Evolutionary conservation across 2,329 filamentous ascomycete genomes (phyloP).

Genomic region (Chrysoporthe puriensis): DNA sequence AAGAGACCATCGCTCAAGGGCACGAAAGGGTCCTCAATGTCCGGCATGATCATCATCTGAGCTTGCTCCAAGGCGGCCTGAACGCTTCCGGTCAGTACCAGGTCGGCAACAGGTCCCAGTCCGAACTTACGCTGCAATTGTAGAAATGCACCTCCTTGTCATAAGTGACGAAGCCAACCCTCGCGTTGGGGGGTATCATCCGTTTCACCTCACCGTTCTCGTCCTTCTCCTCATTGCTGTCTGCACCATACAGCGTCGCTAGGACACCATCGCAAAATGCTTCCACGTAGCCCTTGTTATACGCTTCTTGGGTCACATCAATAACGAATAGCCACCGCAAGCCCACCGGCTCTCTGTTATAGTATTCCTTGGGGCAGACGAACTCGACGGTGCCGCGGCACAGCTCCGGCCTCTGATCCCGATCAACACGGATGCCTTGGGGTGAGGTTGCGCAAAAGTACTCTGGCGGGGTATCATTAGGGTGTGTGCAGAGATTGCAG

Average conservation of each 20-base stretch:
- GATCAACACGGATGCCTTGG: conserved; percentile 83
- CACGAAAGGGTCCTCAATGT: conserved; percentile 94
- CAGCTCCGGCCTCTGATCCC: conserved; percentile 86
- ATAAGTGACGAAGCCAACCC: conserved; percentile 92
- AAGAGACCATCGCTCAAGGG: conserved; percentile 90
- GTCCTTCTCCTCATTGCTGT: conserved; percentile 53
- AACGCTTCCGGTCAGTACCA: neutral
- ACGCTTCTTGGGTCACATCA: conserved; percentile 89
- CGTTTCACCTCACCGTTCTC: conserved; percentile 59
- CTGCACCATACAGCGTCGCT: conserved; percentile 78
- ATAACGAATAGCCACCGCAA: conserved; percentile 89
- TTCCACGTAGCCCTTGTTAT: conserved; percentile 87
- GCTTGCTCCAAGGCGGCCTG: conserved; percentile 79
- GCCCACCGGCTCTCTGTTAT: conserved; percentile 90
- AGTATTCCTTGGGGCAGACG: conserved; percentile 97
- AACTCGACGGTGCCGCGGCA: conserved; percentile 94
- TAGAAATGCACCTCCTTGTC: conserved; percentile 99
- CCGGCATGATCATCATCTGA: conserved; percentile 98
- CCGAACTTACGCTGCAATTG: conserved; percentile 75
- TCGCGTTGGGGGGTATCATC: conserved; percentile 75
- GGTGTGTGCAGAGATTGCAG: conserved; percentile 97
- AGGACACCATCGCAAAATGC: conserved; percentile 89
- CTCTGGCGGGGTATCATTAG: conserved; percentile 88
- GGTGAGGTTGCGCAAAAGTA: conserved; percentile 93
- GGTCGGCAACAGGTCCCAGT: neutral